phyloP scores from a whole-genome alignment of 805 yeast species.

The Pichia ethanolica region DNA sequence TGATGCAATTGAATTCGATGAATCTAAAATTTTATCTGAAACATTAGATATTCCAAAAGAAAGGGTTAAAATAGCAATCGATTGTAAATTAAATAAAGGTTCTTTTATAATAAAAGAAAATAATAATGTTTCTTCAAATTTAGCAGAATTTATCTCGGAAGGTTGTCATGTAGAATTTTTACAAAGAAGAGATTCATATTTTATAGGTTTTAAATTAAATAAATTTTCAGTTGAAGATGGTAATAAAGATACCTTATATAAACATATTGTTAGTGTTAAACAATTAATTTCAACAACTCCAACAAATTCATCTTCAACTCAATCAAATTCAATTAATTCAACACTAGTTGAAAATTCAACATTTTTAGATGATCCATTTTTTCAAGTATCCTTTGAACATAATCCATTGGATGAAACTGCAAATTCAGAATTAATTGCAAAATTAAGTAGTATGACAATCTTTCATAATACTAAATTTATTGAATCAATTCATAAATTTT shows the following conservation, averaged over 20 bases:
- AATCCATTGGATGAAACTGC: constrained; percentile 83
- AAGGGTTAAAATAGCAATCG: constrained; percentile 56
- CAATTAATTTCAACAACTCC: constrained; percentile 38
- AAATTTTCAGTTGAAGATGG: constrained; percentile 88
- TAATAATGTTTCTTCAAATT: constrained; percentile 32
- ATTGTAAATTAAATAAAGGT: constrained; percentile 67
- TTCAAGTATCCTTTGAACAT: constrained; percentile 72
- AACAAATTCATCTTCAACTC: constrained; percentile 7
- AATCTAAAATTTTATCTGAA: constrained; percentile 41
- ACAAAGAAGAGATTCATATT: constrained; percentile 73
- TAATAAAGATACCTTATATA: constrained; percentile 68
- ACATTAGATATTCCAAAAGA: constrained; percentile 67
- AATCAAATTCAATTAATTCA: constrained; percentile 6
- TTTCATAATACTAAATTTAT: constrained; percentile 82
- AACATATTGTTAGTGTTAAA: constrained; percentile 81
- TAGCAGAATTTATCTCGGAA: constrained; percentile 77
- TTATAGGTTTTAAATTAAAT: constrained; percentile 63
- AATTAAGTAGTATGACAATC: constrained; percentile 79
- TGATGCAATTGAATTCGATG: constrained; percentile 90
- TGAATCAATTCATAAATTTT: constrained; percentile 67
- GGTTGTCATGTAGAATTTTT: constrained; percentile 68
- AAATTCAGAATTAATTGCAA: constrained; percentile 67
- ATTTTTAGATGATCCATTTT: constrained; percentile 46
- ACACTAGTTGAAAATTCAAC: neutral
- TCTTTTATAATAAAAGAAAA: constrained; percentile 53